Conservation (phyloP, 257 asterid genomes). For the Solanum sparsipilum region DNA sequence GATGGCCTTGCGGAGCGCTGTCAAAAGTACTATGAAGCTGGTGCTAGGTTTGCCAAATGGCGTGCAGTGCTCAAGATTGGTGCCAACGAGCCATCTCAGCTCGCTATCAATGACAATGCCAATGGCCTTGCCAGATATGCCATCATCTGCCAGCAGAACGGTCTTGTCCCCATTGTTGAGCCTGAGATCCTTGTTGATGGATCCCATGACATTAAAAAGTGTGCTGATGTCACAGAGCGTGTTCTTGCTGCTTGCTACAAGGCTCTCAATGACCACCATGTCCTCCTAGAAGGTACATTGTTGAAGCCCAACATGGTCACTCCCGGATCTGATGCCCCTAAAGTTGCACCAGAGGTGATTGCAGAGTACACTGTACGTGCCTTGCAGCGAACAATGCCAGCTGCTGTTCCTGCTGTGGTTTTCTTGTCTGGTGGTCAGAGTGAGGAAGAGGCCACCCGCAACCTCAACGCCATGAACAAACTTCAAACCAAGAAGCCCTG, state of each 20-base stretch:
- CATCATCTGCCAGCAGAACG: constrained; percentile 90
- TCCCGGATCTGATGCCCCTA: constrained; percentile 54
- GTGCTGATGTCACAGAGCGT: constrained; percentile 68
- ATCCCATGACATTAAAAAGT: constrained; percentile 43
- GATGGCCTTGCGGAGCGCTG: constrained; percentile 83
- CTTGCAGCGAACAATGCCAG: constrained; percentile 84
- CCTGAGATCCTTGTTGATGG: constrained; percentile 85
- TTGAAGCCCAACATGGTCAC: constrained; percentile 82
- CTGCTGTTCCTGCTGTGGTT: constrained; percentile 92
- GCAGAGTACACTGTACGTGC: constrained; percentile 87
- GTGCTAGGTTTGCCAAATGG: constrained; percentile 92
- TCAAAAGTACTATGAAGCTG: constrained; percentile 69
- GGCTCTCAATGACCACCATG: constrained; percentile 68
- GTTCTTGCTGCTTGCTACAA: constrained; percentile 70
- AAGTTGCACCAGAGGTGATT: constrained; percentile 53
- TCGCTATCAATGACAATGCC: constrained; percentile 66
- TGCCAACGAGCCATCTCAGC: constrained; percentile 74
- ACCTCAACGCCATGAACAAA: constrained; percentile 87
- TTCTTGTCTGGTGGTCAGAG: constrained; percentile 95
- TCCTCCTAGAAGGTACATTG: constrained; percentile 58
- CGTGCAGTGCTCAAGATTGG: constrained; percentile 89
- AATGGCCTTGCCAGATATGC: constrained; percentile 90
- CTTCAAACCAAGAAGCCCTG: constrained; percentile 77
- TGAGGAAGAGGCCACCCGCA: constrained; percentile 77
- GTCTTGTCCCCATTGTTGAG: constrained; percentile 69